Conservation (phyloP, 805 yeast genomes). For the Debaryomyces tyrocola region DNA sequence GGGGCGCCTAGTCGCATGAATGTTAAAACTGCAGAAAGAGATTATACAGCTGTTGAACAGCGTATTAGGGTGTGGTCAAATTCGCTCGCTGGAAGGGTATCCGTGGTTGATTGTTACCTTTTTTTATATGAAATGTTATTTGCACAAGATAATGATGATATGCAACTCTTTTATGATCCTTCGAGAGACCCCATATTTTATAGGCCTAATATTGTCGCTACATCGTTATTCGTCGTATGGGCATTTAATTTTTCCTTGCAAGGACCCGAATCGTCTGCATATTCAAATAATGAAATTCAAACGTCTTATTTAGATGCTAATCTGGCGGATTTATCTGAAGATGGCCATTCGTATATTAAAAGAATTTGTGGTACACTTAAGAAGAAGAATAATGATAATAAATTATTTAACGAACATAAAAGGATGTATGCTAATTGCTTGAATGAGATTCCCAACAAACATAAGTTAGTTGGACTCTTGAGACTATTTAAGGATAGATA, state of each 20-base stretch:
- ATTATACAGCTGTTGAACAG: conserved; percentile 46
- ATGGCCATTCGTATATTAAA: not conserved
- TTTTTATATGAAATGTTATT: conserved; percentile 59
- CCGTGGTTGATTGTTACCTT: conserved; percentile 59
- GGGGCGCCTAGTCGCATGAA: conserved; percentile 39
- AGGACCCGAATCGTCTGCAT: conserved; percentile 41
- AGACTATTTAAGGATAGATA: conserved; percentile 36
- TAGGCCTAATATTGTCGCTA: conserved; percentile 41
- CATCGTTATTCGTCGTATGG: conserved; percentile 48
- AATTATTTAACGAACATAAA: not conserved
- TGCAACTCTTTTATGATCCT: conserved; percentile 37
- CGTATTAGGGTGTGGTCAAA: conserved; percentile 55
- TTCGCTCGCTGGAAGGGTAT: conserved; percentile 45
- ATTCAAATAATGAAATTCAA: not conserved
- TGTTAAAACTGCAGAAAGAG: conserved; percentile 36
- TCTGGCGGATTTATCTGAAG: not conserved
- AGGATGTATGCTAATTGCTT: conserved; percentile 19
- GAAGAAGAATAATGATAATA: not conserved
- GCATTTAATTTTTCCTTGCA: conserved; percentile 45
- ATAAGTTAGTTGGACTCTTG: conserved; percentile 55
- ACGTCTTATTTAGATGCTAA: too few species aligned
- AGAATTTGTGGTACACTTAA: not conserved
- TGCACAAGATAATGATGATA: conserved; percentile 40
- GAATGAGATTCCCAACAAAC: conserved; percentile 39
- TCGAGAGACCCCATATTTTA: conserved; percentile 44